These are phyloP conservation scores for Pseudogymnoascus sp. DNA, from an alignment of 2,329 filamentous ascomycete genomes.

Conservation along the genomic window DNA sequence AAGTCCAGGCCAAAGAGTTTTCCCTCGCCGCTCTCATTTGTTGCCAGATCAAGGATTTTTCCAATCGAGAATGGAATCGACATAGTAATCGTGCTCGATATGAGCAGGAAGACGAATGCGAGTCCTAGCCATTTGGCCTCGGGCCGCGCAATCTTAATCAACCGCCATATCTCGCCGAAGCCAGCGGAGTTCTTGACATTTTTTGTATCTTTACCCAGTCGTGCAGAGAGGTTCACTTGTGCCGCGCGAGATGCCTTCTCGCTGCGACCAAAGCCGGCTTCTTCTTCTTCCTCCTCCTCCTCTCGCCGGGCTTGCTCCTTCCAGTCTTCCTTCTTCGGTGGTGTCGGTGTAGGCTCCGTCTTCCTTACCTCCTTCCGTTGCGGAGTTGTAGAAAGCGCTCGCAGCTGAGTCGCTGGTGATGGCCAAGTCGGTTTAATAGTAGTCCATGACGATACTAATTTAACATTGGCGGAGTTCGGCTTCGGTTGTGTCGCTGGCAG, in stretches of 20 bases:
- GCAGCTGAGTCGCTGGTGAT: constrained; percentile 24
- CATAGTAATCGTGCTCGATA: constrained; percentile 92
- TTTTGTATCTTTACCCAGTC: constrained; percentile 75
- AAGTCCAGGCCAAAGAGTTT: constrained; percentile 77
- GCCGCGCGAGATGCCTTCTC: constrained; percentile 82
- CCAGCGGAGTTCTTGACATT: constrained; percentile 47
- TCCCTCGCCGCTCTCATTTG: constrained; percentile 57
- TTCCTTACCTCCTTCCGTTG: constrained; percentile 9
- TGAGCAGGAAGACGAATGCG: constrained; percentile 76
- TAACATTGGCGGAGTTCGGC: constrained; percentile 2
- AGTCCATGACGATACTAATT: constrained; percentile 11
- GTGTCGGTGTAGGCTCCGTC: constrained; percentile 15
- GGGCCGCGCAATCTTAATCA: constrained; percentile 82
- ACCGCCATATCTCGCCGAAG: constrained; percentile 69
- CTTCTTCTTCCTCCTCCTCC: constrained; percentile 36
- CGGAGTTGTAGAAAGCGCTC: constrained; percentile 23
- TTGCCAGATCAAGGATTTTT: constrained; percentile 87
- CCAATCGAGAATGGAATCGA: constrained; percentile 95
- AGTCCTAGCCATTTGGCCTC: constrained; percentile 69
- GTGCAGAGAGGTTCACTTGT: constrained; percentile 81
- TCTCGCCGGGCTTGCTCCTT: constrained; percentile 32
- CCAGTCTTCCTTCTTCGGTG: constrained; percentile 27
- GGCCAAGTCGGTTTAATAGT: constrained; percentile 22
- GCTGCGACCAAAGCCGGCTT: constrained; percentile 60
- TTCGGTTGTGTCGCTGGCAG: background rate